Conservation (phyloP, 441 rosid genomes). For the Jatropha multifida region DNA sequence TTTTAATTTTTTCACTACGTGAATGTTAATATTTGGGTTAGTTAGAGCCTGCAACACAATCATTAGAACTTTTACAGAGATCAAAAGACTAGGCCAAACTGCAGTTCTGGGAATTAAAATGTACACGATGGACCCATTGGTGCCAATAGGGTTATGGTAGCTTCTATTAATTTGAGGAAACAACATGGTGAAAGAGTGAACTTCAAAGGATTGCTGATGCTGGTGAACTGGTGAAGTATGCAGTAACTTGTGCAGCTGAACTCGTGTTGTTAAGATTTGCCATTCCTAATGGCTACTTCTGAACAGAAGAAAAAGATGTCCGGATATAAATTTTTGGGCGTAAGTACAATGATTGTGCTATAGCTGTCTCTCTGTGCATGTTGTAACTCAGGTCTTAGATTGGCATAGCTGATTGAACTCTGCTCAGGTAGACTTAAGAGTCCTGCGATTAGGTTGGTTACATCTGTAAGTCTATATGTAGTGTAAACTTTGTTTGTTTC, state of each 20-base stretch:
- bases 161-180: neutral
- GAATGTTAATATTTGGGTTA: neutral
- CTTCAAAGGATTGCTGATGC: conserved; percentile 8
- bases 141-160: neutral
- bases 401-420: neutral
- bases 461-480: neutral
- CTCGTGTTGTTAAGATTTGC: too few species aligned
- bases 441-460: neutral
- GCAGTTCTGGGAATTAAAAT: neutral
- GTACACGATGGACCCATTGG: neutral
- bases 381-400: neutral
- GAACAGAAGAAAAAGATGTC: neutral
- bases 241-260: too few species aligned
- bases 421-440: neutral
- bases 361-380: neutral
- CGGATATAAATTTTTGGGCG: neutral
- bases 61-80: neutral
- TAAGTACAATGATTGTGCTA: neutral
- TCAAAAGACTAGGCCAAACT: neutral
- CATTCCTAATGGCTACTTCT: neutral
- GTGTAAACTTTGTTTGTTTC: neutral
- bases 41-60: neutral
- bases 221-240: too few species aligned
- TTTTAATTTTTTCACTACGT: neutral
- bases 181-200: neutral